Base-by-base conservation (phyloP, 345 rosid species). In the Trapa bicornis region DNA sequence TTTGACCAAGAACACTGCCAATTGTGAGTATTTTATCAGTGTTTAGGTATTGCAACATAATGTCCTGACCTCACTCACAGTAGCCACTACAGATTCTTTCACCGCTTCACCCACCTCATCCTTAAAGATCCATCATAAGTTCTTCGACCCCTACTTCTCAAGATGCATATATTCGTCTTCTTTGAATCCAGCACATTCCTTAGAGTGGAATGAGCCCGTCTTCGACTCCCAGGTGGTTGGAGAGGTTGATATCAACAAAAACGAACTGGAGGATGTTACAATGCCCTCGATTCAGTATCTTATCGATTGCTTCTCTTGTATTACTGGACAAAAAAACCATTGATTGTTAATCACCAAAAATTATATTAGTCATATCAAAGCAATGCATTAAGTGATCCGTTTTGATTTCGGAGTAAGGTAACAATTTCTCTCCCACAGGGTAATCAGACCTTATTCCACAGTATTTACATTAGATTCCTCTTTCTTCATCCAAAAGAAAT, bases 1-100 rank as follows among this genome's bases (percentile, higher is more conserved):
- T 91, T 82, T 86, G 99, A 67, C 97, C 99, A 37, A 91, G 95
- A 72, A 94, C 97, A 75, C 97, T 86, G 17, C 99, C 96, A 66
- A 94, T 91, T 65, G 80, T 91, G 67, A 96, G 88, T 60, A 94
- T 91, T 65, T 95, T 96, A 64, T 91, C 99, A 71, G 79, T 80
- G 69, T 89, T 86, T 80, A 94, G 75, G 83, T 74, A 89, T 81
- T 89, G 99, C 78, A 94, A 74, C 97, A 81, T 82, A 61, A 94
- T 86, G 78, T 83, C 54, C 73, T 65, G 33, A 45, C 67, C 36
- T 41, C 12, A 7, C 48, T 50, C 2, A 15, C 56, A 50, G 29
- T 17, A 15, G 22, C 4, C 36, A 1, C 37, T 13, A 43, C 43
- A 42, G 41, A 68, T 12, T 10, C 73, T 11, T 45, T 45, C 48